A percentile compares a stretch with the other conserved stretches of the same genome.
Evolutionary conservation across 2,329 filamentous ascomycete genomes (phyloP).

Genomic region (Xylaria multiplex): DNA sequence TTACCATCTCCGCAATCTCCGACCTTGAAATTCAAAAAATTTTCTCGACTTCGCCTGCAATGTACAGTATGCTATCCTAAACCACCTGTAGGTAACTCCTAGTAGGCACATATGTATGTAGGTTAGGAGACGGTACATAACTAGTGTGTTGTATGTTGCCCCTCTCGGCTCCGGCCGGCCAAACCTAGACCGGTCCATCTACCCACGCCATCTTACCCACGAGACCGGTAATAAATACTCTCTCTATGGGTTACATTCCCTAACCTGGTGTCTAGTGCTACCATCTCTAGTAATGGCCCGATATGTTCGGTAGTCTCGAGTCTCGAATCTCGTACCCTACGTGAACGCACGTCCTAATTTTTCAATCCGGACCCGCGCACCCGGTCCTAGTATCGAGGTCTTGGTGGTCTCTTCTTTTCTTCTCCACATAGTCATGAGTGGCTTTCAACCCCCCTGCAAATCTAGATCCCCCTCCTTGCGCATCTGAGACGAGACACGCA

Average conservation of each 20-base stretch:
- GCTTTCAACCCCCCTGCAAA: constrained; percentile 5
- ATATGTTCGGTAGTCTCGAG: constrained; percentile 8
- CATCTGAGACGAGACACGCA: constrained; percentile 25
- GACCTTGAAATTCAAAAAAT: constrained; percentile 18
- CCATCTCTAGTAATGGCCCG: constrained; percentile 1
- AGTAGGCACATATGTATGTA: no score
- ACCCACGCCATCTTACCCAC: constrained; percentile 16
- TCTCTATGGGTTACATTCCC: neutral
- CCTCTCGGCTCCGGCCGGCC: constrained; percentile 27
- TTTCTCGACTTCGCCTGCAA: constrained; percentile 14
- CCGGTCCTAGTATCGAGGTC: constrained; percentile 17
- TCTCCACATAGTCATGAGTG: constrained; percentile 4
- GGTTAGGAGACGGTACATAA: no score
- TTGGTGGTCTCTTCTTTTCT: constrained; percentile 10
- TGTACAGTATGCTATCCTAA: neutral
- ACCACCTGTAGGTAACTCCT: no score
- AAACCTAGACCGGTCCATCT: constrained; percentile 23
- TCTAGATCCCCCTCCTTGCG: constrained; percentile 25
- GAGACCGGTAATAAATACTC: neutral
- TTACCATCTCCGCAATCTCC: constrained; percentile 31
- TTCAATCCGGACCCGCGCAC: constrained; percentile 18
- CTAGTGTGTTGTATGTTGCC: neutral
- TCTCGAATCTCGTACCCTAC: neutral
- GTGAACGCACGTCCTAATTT: constrained; percentile 12
- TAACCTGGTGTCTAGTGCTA: constrained; percentile 4